phyloP scores from a whole-genome alignment of 345 rosid species.

The Populus alba region DNA sequence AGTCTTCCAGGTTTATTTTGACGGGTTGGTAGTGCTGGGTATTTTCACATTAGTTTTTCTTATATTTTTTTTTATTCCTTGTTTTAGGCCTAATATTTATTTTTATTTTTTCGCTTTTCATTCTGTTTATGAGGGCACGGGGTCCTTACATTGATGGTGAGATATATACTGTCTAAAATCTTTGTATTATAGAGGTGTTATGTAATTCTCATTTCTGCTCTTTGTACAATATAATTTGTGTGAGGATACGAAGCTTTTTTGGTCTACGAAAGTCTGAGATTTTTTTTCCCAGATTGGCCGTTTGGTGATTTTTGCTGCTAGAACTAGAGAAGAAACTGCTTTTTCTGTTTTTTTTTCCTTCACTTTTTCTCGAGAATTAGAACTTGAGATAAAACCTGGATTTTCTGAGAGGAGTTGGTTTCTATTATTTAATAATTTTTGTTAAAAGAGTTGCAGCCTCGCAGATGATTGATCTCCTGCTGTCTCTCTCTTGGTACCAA shows the following conservation, averaged over 20 bases:
- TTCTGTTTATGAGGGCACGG: slow-evolving; percentile 13
- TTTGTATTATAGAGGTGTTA: slow-evolving; percentile 46
- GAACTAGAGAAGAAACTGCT: too few relatives aligned
- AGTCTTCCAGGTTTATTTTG: slow-evolving; percentile 15
- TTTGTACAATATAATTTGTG: slow-evolving; percentile 47
- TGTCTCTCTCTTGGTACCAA: too few relatives aligned
- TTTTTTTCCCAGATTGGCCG: slow-evolving; percentile 10
- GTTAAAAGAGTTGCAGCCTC: too few relatives aligned
- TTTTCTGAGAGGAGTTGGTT: too few relatives aligned
- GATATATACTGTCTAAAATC: slow-evolving; percentile 20
- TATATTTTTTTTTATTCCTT: slow-evolving; percentile 18
- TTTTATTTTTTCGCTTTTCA: neutral
- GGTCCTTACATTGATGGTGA: slow-evolving; percentile 33
- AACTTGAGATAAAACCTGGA: too few relatives aligned
- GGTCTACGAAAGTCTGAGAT: slow-evolving; percentile 15
- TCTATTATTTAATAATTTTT: too few relatives aligned
- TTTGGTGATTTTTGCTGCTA: neutral
- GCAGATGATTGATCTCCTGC: too few relatives aligned
- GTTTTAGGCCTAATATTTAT: slow-evolving; percentile 31
- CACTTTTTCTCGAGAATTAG: too few relatives aligned
- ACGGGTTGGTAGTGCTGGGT: slow-evolving; percentile 37
- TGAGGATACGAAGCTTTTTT: slow-evolving; percentile 32
- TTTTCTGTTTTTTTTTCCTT: too few relatives aligned
- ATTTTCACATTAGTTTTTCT: slow-evolving; percentile 42
- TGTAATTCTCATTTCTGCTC: slow-evolving; percentile 32